Base-by-base conservation (phyloP, 441 rosid species). In the Hura crepitans region DNA sequence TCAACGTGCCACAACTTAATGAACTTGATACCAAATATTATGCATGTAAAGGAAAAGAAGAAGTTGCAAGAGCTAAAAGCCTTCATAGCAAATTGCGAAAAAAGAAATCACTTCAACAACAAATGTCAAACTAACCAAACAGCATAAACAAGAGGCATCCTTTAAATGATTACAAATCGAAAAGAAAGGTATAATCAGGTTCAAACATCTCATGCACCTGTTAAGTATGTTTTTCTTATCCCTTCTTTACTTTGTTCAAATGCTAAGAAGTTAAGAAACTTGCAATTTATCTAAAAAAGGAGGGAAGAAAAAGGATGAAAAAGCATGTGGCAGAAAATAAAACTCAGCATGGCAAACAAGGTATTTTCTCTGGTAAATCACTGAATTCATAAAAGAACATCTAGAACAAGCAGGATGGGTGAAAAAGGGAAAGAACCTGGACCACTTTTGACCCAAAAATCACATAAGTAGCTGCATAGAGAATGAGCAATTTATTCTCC, bases 151-250 rank as follows among this genome's bases (percentile, higher is more conserved):
- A 72, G 22, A 20, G 1, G 49, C 69, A 33, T 28, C 47, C 51
- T 45, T 42, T 43, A 27, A 17, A 23, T 18, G 9, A 49, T 14
- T 25, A 49, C 35, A 46, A 37, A 30, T 33, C 50, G 17, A 59
- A 53, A 58, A 30, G 39, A n/a, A 58, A 59, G 43, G 47, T 60
- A 49, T n/a, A 67, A 55, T 39, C 22, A 70, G 25, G 15, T 42
- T 31, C 31, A 54, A 28, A 31, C 22, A 72, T 46, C 39, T 22
- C 37, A 56, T 33, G 17, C 61, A 12, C 27, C 25, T 35, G 1
- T 17, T 15, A 31, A 59, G n/a, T n/a, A n/a, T 33, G 23, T 20
- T 22, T 33, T n/a, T 15, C n/a, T n/a, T n/a, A n/a, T 10, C 31
- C 56, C 20, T 2, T 10, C 20, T 30, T 57, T 58, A 30, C 33